These are phyloP conservation scores for Paxillus ammoniavirescens DNA, from an alignment of 768 basidiomycete species.

Conservation along the genomic window DNA sequence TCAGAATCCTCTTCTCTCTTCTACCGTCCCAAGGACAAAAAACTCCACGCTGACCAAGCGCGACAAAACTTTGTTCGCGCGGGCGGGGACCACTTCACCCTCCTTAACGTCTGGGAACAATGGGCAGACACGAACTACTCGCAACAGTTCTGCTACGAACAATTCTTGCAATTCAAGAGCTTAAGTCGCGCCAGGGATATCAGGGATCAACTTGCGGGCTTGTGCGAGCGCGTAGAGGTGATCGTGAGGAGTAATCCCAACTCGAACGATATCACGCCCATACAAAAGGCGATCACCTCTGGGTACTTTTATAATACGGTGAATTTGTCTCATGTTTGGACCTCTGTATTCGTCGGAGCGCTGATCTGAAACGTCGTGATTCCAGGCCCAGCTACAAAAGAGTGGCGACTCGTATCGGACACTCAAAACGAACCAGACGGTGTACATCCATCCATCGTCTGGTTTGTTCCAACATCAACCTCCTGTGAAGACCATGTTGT, in stretches of 20 bases:
- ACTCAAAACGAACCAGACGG: constrained; percentile 92
- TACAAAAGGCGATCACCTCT: constrained; percentile 93
- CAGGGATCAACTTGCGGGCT: constrained; percentile 88
- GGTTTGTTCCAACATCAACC: constrained; percentile 95
- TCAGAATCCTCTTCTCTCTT: constrained; percentile 94
- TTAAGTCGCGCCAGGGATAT: constrained; percentile 94
- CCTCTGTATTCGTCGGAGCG: neutral
- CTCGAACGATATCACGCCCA: constrained; percentile 85
- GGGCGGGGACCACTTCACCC: constrained; percentile 96
- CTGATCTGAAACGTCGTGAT: neutral
- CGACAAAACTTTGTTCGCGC: constrained; percentile 94
- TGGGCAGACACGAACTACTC: constrained; percentile 99
- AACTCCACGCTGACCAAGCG: constrained; percentile 95
- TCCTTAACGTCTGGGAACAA: constrained; percentile 98
- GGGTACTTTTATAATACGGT: constrained; percentile 97
- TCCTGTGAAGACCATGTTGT: constrained; percentile 84
- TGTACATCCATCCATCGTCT: constrained; percentile 95
- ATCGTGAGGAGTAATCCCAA: constrained; percentile 87
- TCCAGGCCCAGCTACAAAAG: constrained; percentile 86
- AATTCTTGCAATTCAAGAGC: constrained; percentile 94
- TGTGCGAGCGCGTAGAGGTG: constrained; percentile 97
- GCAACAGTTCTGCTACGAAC: constrained; percentile 95
- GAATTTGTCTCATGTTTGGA: constrained; percentile 24
- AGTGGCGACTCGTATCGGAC: constrained; percentile 97
- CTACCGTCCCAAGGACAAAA: constrained; percentile 98